Conservation (phyloP, 768 basidiomycete species). For the Pleurotus eryngii region DNA sequence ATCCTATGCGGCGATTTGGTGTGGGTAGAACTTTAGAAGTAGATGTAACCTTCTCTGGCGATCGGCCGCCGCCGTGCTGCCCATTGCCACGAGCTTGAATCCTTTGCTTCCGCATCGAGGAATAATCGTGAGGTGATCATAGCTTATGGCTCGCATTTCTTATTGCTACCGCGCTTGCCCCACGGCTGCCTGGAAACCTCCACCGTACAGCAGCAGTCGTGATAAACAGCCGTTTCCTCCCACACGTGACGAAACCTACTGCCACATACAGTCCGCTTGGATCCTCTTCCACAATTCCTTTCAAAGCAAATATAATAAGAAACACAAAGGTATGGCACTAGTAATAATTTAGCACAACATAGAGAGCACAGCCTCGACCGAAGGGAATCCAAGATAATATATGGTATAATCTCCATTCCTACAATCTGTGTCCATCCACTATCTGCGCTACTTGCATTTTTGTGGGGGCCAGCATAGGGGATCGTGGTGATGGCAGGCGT, state of each 20-base stretch:
- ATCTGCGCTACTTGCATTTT: slow-evolving; percentile 44
- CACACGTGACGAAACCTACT: slow-evolving; percentile 1
- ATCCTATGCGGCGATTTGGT: slow-evolving; percentile 7
- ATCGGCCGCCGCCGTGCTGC: slow-evolving; percentile 2
- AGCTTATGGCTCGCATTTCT: too few species aligned
- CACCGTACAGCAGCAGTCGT: not conserved
- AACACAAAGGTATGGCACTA: not conserved
- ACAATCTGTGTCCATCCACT: slow-evolving; percentile 32
- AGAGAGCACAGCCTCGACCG: not conserved
- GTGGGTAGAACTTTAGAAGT: not conserved
- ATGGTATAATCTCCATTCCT: not conserved
- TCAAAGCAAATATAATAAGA: not conserved
- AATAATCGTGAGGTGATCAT: too few species aligned
- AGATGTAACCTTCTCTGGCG: not conserved
- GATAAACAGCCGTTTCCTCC: not conserved
- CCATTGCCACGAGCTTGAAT: slow-evolving; percentile 4
- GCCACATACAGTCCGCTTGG: not conserved
- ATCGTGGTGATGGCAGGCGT: slow-evolving; percentile 8
- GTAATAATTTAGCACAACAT: slow-evolving; percentile 2
- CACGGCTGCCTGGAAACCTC: slow-evolving; percentile 1
- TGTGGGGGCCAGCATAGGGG: slow-evolving; percentile 26
- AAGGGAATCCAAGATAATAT: not conserved
- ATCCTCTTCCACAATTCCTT: slow-evolving; percentile 4
- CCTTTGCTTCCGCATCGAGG: not conserved
- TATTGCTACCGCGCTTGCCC: slow-evolving; percentile 7